Base-by-base conservation (phyloP, 352 stramenopile genomes). In the Achlya hypogyna region DNA sequence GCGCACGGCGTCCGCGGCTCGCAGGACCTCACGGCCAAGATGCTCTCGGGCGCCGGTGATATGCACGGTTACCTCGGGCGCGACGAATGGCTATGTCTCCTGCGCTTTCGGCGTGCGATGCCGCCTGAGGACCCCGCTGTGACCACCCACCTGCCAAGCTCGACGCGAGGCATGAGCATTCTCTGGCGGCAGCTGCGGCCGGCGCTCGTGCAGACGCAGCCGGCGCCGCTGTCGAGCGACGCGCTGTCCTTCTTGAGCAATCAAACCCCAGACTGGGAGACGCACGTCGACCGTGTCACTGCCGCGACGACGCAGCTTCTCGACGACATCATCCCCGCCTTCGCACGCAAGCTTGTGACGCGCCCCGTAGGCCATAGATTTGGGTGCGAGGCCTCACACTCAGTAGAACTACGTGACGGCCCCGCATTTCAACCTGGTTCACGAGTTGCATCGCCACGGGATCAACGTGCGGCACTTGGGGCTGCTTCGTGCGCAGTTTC, bases 401-500 rank as follows among this genome's bases (percentile, higher is more conserved):
- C 25, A 25, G 22, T 53, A 67, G 60, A 29, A 59, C 3, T 67
- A 67, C 18, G 32, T 67, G 14, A 47, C 31, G 40, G 51, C 60
- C 22, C 22, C 60, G 5, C 8, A 6, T 9, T 67, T 67, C 59
- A 34, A 31, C 45, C 47, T 97, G 14, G 82, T 81, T 0, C 70
- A 76, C 10, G 89, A 97, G 59, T 77, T 98, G 75, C 90, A 98
- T 65, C 72, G 82, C 28, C 81, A 94, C 20, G 91, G 91, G 0
- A 95, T 97, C 58, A 96, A 95, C 58, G 66, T 97, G 60, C 84
- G 91, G 0, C 90, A 98, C 53, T 72, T 98, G 25, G 90, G 90
- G 4, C 60, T 95, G 0, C 34, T 97, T 6, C 81, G 91, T 9
- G 65, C 78, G 0, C 76, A 88, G 43, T 97, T 96, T 62, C 81